Evolutionary conservation across 1,139 yeast genomes (phyloP), one percentile per base, ranked within the genome.

Genomic region (Wickerhamiella infanticola): DNA sequence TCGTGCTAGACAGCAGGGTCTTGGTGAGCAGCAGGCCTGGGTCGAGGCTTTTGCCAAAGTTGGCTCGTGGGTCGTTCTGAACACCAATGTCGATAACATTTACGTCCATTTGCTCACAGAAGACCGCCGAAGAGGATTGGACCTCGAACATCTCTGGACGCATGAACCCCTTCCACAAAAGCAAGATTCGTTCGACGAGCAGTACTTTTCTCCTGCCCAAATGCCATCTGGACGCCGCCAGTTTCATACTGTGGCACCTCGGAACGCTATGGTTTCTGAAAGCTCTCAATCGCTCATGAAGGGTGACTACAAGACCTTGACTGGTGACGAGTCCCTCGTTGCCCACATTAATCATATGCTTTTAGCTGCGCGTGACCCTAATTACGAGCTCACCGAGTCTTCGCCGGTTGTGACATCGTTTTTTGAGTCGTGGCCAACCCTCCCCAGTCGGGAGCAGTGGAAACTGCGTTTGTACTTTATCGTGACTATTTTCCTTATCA

Each of bases 21-120:
- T n/a, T 24, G n/a, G 31, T 8, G 36, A 23, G 31, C 27, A n/a
- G 3, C 31, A 3, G 7, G 33, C 33, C 4, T 18, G 18, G 18
- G 18, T 25, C 13, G n/a, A 40, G 26, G 36, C 11, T 7, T 24
- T 47, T n/a, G 42, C 45, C 31, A 40, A 47, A 6, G 48, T 46
- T 55, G 59, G 56, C 53, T 37, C 53, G 33, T 88, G 97, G 97
- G 76, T 84, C 25, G 76, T 84, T 72, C 68, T 86, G 46, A 85
- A 83, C 54, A 72, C 84, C 38, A 68, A 70, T 33, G 63, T 75
- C 2, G 81, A 79, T 51, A 75, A 76, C 26, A 69, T 84, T 3
- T 73, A 70, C 48, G 70, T 86, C 37, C 94, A 88, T 61, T 64
- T 88, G 41, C 63, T 88, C 56, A 83, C 95, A 0, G 67, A 70